Conservation (phyloP, 257 asterid species). For the Fraxinus pennsylvanica region DNA sequence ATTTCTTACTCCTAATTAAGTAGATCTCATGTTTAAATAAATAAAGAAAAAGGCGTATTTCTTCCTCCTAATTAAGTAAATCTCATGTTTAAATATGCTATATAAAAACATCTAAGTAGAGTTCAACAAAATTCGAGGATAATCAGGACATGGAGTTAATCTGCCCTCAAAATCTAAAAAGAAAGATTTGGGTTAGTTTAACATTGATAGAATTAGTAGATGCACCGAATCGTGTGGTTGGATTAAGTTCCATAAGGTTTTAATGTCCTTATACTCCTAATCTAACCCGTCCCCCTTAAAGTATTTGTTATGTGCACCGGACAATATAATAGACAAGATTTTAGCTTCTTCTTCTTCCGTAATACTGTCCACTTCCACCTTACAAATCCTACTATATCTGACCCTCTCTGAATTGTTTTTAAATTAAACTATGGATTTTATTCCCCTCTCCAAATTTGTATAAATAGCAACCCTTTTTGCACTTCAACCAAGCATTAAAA, state of each 20-base stretch:
- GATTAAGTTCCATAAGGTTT: conserved; percentile 29
- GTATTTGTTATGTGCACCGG: background rate
- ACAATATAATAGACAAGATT: background rate
- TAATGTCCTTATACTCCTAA: background rate
- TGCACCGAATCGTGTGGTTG: conserved; percentile 52
- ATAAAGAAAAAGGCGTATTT: too few species aligned
- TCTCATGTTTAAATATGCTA: background rate
- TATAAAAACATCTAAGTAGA: background rate
- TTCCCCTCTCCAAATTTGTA: conserved; percentile 23
- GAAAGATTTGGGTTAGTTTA: conserved; percentile 12
- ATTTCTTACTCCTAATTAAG: too few species aligned
- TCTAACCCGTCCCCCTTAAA: background rate
- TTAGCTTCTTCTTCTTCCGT: background rate
- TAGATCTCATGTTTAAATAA: background rate
- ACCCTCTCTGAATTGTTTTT: background rate
- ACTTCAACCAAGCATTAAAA: conserved; percentile 29
- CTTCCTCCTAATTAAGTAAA: too few species aligned
- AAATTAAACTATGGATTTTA: background rate
- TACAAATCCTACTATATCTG: conserved; percentile 4
- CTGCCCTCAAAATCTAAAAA: background rate
- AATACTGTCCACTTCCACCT: background rate
- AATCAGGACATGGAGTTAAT: conserved; percentile 4
- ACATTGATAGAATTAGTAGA: conserved; percentile 28
- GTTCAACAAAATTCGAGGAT: background rate
- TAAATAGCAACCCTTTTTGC: conserved; percentile 31